These are phyloP conservation scores for Loxodes magnus DNA, from an alignment of 73 alveolate species.

Conservation along the genomic window DNA sequence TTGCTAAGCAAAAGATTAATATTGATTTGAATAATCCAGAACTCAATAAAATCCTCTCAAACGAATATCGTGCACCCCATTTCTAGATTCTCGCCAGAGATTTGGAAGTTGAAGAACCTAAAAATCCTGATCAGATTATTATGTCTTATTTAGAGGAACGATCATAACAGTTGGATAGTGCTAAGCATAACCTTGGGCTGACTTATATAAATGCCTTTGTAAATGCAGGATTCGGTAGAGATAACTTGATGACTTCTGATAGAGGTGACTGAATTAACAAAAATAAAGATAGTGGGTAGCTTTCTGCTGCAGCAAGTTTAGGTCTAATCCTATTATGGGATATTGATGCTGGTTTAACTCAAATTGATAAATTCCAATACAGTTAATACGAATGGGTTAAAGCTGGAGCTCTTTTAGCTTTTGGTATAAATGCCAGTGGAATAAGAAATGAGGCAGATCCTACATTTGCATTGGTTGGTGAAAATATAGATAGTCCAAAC, in stretches of 20 bases:
- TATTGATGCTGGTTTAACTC: conserved; percentile 83
- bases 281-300: conserved; percentile 70
- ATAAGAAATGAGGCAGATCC: conserved; percentile 63
- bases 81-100: conserved; percentile 83
- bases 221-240: conserved; percentile 98
- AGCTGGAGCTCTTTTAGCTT: conserved; percentile 85
- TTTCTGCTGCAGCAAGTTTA: conserved; percentile 73
- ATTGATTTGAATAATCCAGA: conserved; percentile 66
- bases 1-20: conserved; percentile 79
- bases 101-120: conserved; percentile 95
- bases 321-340: conserved; percentile 83
- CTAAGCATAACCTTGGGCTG: conserved; percentile 71
- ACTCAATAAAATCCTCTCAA: conserved; percentile 66
- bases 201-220: conserved; percentile 95
- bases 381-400: conserved; percentile 46
- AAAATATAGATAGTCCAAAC: conserved; percentile 27
- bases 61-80: conserved; percentile 65
- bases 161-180: conserved; percentile 13
- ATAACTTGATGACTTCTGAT: conserved; percentile 53
- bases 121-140: conserved; percentile 95
- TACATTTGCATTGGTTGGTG: conserved; percentile 44
- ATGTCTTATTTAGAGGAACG: conserved; percentile 96
- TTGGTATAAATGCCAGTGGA: conserved; percentile 77
- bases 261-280: conserved; percentile 78
- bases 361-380: conserved; percentile 76